phyloP scores from a whole-genome alignment of 768 basidiomycete species.

The Russula foetens region DNA sequence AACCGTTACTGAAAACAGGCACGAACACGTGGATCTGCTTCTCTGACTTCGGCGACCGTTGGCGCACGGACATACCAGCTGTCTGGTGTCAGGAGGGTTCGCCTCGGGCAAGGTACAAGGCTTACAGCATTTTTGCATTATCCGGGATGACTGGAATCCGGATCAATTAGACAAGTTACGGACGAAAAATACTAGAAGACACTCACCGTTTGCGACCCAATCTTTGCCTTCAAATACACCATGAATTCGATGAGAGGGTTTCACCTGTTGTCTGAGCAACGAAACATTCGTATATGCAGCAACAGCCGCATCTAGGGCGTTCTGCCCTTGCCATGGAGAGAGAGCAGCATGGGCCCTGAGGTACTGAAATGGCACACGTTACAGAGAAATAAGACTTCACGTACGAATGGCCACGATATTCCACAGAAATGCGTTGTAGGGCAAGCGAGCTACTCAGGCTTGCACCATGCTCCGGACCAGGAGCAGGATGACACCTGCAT shows the following conservation, averaged over 20 bases:
- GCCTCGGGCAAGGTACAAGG: background rate
- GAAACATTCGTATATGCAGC: conserved; percentile 76
- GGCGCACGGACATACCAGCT: conserved; percentile 74
- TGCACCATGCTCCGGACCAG: conserved; percentile 62
- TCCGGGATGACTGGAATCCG: conserved; percentile 65
- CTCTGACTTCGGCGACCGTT: conserved; percentile 50
- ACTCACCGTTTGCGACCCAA: conserved; percentile 65
- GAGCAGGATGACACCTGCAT: conserved; percentile 71
- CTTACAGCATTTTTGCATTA: conserved; percentile 63
- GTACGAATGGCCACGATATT: conserved; percentile 70
- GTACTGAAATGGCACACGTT: background rate
- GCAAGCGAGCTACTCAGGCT: conserved; percentile 61
- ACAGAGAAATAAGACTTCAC: conserved; percentile 9
- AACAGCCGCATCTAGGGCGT: conserved; percentile 83
- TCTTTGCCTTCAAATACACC: conserved; percentile 70
- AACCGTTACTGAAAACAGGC: conserved; percentile 62
- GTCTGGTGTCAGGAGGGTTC: background rate
- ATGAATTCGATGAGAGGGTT: conserved; percentile 71
- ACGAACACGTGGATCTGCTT: conserved; percentile 48
- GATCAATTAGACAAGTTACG: background rate
- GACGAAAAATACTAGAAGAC: background rate
- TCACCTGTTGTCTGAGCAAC: conserved; percentile 72
- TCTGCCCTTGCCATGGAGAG: conserved; percentile 79
- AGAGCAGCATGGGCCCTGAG: conserved; percentile 67
- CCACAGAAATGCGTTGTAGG: conserved; percentile 47